A percentile compares a stretch with the other conserved stretches of the same genome.
Conservation (phyloP, 1,139 yeast genomes). For the Magnusiomyces tetraspermus region DNA sequence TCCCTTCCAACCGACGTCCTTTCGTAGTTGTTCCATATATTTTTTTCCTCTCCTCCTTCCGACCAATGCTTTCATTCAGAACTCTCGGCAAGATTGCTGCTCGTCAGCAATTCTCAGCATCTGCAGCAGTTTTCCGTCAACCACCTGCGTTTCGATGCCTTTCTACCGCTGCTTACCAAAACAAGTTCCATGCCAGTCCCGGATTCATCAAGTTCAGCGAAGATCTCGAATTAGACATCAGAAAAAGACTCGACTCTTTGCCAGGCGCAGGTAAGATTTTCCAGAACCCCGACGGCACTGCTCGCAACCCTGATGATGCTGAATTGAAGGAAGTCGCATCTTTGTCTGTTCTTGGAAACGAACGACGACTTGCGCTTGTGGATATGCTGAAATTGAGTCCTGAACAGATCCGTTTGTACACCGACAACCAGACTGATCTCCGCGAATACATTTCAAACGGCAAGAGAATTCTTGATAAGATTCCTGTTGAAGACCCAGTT, state of each 20-base stretch:
- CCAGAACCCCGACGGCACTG: constrained; percentile 70
- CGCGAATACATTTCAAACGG: constrained; percentile 47
- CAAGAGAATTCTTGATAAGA: constrained; percentile 68
- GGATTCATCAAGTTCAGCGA: constrained; percentile 20
- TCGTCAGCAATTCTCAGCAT: constrained; percentile 5
- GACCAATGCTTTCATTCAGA: constrained; percentile 14
- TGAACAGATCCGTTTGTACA: constrained; percentile 50
- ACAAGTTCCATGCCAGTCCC: constrained; percentile 11
- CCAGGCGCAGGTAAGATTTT: constrained; percentile 38
- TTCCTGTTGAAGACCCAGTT: constrained; percentile 70
- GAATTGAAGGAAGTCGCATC: constrained; percentile 71
- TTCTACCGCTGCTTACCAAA: constrained; percentile 11
- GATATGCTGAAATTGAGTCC: constrained; percentile 49
- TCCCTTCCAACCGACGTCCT: too few species aligned
- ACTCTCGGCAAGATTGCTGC: constrained; percentile 12
- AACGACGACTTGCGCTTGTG: constrained; percentile 52
- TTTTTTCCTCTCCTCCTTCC: not conserved
- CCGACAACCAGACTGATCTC: constrained; percentile 57
- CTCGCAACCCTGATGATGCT: constrained; percentile 58
- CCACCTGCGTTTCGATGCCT: constrained; percentile 10
- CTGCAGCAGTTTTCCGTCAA: too few species aligned
- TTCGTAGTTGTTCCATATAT: too few species aligned
- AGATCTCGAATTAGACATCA: constrained; percentile 27
- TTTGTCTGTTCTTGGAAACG: constrained; percentile 52
- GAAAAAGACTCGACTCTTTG: constrained; percentile 24